Evolutionary conservation across 1,284 basidiomycete species (phyloP).

Genomic region (Cystobasidium sp.): DNA sequence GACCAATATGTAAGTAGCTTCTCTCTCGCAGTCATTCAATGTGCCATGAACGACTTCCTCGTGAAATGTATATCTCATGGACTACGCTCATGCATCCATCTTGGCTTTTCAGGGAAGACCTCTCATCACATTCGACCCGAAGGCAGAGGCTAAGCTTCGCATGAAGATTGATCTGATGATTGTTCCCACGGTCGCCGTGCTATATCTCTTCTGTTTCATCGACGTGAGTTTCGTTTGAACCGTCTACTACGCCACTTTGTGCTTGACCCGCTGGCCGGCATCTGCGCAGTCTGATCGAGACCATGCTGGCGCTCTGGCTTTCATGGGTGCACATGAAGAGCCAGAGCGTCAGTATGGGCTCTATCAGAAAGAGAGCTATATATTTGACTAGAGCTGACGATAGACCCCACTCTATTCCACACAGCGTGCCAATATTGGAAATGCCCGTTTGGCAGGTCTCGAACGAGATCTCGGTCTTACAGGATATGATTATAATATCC

Average conservation of each 20-base stretch:
- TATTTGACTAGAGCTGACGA: too few species aligned
- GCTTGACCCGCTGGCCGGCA: too few species aligned
- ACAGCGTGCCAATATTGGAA: conserved; percentile 39
- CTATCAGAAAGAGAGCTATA: too few species aligned
- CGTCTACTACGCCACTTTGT: too few species aligned
- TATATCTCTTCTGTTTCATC: conserved; percentile 51
- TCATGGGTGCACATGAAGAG: too few species aligned
- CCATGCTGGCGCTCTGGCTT: too few species aligned
- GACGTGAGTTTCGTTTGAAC: conserved; percentile 18
- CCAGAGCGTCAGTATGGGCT: too few species aligned
- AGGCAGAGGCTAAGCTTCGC: conserved; percentile 45
- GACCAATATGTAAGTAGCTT: conserved; percentile 26
- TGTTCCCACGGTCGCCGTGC: conserved; percentile 50
- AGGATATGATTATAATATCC: conserved; percentile 58
- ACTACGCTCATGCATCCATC: background rate
- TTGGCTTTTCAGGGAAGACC: conserved; percentile 40
- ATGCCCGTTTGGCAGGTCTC: conserved; percentile 57
- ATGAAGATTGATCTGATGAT: conserved; percentile 53
- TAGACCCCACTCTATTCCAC: background rate
- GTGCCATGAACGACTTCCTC: background rate
- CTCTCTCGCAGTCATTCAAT: background rate
- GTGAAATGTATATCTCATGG: too few species aligned
- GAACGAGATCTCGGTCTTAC: conserved; percentile 63
- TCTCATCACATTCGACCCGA: conserved; percentile 54
- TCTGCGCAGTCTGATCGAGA: too few species aligned